Conservation (phyloP, 257 asterid genomes). For the Perilla frutescens region DNA sequence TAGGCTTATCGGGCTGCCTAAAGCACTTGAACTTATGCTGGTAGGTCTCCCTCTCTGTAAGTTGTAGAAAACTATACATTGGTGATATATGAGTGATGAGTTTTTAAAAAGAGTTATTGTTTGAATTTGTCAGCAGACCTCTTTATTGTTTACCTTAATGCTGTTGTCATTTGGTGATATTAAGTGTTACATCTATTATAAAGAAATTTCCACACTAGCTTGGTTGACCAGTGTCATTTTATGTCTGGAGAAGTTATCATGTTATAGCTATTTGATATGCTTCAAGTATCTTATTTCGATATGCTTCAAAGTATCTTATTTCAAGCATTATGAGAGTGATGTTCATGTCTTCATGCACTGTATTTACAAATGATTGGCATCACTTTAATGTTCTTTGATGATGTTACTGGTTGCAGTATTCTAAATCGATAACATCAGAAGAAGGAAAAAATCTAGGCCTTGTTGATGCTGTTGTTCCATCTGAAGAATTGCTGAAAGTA, state of each 20-base stretch:
- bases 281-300: conserved; percentile 9
- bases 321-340: conserved; percentile 23
- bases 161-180: conserved; percentile 12
- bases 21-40: conserved; percentile 90
- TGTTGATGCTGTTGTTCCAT: conserved; percentile 78
- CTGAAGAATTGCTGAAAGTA: conserved; percentile 73
- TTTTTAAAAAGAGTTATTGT: background rate
- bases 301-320: conserved; percentile 13
- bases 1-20: conserved; percentile 86
- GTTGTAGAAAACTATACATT: background rate
- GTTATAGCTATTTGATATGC: conserved; percentile 18
- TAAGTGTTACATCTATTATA: background rate
- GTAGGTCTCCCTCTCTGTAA: conserved; percentile 51
- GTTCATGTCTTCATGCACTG: conserved; percentile 17
- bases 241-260: conserved; percentile 21
- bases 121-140: background rate
- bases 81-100: conserved; percentile 21
- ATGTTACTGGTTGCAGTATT: conserved; percentile 54
- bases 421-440: conserved; percentile 78
- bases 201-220: background rate
- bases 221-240: background rate
- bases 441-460: conserved; percentile 92
- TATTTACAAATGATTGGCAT: conserved; percentile 18
- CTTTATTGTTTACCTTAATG: background rate
- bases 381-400: conserved; percentile 12